Percentiles rank a stretch among this genome's conserved stretches.
Conservation (phyloP, 2,329 filamentous ascomycete species). For the Phoma sp. region DNA sequence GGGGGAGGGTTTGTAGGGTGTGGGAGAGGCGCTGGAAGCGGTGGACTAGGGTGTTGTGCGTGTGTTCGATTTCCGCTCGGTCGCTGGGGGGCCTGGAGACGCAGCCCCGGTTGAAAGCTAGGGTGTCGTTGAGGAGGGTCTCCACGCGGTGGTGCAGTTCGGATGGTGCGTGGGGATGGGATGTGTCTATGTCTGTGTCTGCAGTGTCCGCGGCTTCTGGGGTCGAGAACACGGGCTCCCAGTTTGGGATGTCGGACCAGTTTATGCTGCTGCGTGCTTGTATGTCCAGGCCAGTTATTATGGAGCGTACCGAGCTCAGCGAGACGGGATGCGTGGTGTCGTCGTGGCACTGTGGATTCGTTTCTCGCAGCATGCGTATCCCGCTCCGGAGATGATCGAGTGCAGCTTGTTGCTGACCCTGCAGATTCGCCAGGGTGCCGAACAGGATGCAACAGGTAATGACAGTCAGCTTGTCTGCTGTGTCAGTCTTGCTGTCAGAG, state of each 20-base stretch:
- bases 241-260: constrained; percentile 21
- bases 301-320: constrained; percentile 34
- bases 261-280: constrained; percentile 40
- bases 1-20: background rate
- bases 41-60: constrained; percentile 8
- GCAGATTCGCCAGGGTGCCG: constrained; percentile 40
- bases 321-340: constrained; percentile 29
- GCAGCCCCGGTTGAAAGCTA: constrained; percentile 32
- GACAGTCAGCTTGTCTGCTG: constrained; percentile 35
- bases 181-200: constrained; percentile 4
- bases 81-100: constrained; percentile 20
- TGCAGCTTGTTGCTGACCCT: constrained; percentile 39
- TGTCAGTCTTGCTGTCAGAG: background rate
- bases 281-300: constrained; percentile 41
- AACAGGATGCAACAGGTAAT: constrained; percentile 43
- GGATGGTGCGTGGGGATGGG: constrained; percentile 10
- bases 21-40: constrained; percentile 16
- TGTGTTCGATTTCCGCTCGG: constrained; percentile 15
- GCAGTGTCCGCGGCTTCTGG: background rate
- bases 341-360: constrained; percentile 24
- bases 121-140: constrained; percentile 30
- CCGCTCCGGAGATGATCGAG: constrained; percentile 41
- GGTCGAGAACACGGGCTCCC: constrained; percentile 32
- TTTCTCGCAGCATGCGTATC: constrained; percentile 38
- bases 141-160: constrained; percentile 29